Evolutionary conservation across 2,329 filamentous ascomycete genomes (phyloP).

Genomic region (Colletotrichum liriopes): DNA sequence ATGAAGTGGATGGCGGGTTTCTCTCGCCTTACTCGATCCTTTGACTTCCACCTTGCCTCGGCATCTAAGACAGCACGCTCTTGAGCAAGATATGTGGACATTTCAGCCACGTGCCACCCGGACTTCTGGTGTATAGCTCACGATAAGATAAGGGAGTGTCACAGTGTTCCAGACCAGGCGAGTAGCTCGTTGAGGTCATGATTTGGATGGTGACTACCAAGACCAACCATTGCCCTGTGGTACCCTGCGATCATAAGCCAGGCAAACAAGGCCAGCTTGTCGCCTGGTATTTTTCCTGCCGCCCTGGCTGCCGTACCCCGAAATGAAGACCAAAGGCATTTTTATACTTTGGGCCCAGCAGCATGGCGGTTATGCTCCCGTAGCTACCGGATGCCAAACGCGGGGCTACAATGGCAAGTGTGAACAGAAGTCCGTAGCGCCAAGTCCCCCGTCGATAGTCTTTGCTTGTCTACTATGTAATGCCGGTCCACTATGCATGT

Average conservation of each 20-base stretch:
- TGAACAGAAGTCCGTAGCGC: not conserved
- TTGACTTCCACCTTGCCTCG: not conserved
- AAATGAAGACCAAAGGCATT: not conserved
- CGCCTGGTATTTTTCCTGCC: not conserved
- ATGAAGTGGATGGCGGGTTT: not conserved
- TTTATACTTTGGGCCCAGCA: not conserved
- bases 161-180: constrained; percentile 2
- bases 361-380: not conserved
- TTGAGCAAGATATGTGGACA: not conserved
- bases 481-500: too few species aligned
- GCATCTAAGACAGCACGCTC: not conserved
- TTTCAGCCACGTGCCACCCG: constrained; percentile 11
- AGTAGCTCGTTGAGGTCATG: not conserved
- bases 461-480: not conserved
- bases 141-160: constrained; percentile 27
- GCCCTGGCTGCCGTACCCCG: too few species aligned
- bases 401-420: not conserved
- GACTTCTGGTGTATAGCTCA: not conserved
- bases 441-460: not conserved
- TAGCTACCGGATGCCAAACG: not conserved
- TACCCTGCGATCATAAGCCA: constrained; percentile 1
- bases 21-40: not conserved
- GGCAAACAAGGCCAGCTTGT: constrained; percentile 9
- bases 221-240: not conserved
- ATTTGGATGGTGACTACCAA: not conserved